These are phyloP conservation scores for Fusarium metavorans DNA, from an alignment of 2,329 filamentous ascomycete species.

Conservation along the genomic window DNA sequence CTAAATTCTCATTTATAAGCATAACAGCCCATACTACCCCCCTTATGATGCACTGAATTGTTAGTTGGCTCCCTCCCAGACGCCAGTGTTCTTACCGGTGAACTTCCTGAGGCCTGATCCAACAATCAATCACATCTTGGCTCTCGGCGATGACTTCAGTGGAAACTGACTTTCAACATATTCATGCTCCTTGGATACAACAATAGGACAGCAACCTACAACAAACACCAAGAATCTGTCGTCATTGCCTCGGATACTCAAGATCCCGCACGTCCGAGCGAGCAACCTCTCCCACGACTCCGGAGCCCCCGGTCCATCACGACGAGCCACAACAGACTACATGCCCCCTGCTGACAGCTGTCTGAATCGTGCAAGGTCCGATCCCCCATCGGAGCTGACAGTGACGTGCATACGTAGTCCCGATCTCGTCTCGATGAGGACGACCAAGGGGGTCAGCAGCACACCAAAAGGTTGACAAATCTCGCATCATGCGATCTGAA, in stretches of 20 bases:
- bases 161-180: not conserved
- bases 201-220: not conserved
- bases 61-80: not conserved
- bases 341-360: slow-evolving; percentile 4
- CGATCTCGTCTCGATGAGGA: not conserved
- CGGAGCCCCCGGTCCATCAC: slow-evolving; percentile 16
- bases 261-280: not conserved
- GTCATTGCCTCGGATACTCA: not conserved
- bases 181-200: not conserved
- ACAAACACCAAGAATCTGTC: not conserved
- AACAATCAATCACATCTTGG: not conserved
- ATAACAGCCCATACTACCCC: no score
- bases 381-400: not conserved
- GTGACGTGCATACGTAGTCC: not conserved
- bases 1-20: not conserved
- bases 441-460: not conserved
- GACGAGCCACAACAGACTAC: slow-evolving; percentile 12
- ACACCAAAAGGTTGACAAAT: not conserved
- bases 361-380: slow-evolving; percentile 6
- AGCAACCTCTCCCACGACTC: not conserved
- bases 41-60: no score
- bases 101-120: not conserved
- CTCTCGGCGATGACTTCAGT: not conserved
- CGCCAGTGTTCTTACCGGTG: no score
- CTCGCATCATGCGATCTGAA: slow-evolving; percentile 11